A percentile compares a stretch with the other conserved stretches of the same genome.
Conservation (phyloP, 148 eudicot genomes). For the Vaccinium darrowii region DNA sequence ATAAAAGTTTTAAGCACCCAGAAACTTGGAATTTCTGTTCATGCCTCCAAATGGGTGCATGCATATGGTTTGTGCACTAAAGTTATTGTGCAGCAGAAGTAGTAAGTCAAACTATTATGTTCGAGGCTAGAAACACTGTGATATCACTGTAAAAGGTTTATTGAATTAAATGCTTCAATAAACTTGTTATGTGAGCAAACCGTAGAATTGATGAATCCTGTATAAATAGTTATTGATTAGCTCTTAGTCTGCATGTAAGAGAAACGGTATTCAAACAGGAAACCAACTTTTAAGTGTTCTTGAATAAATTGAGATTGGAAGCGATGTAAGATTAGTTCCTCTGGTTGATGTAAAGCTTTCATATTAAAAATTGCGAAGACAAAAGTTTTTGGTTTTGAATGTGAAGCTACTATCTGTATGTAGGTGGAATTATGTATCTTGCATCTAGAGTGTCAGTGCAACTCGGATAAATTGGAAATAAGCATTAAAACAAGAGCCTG, state of each 20-base stretch:
- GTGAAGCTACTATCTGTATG: background rate
- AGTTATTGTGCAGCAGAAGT: background rate
- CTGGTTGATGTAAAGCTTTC: background rate
- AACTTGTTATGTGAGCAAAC: background rate
- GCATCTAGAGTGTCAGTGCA: background rate
- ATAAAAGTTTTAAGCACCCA: background rate
- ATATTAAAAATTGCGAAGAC: background rate
- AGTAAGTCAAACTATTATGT: background rate
- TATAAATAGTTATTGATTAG: background rate
- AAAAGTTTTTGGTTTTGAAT: background rate
- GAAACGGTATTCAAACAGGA: background rate
- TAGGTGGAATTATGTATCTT: background rate
- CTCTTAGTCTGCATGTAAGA: background rate
- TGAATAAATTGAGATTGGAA: conserved; percentile 1
- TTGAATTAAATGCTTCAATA: background rate
- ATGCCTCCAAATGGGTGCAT: background rate
- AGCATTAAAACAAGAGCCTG: background rate
- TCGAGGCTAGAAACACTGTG: background rate
- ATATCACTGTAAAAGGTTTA: background rate
- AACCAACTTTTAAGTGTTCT: background rate
- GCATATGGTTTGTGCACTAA: background rate
- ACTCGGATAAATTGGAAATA: background rate
- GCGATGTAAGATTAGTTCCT: background rate
- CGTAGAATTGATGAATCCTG: background rate
- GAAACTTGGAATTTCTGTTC: background rate